phyloP scores from a whole-genome alignment of 148 eudicot genomes.

The Selenicereus undatus region DNA sequence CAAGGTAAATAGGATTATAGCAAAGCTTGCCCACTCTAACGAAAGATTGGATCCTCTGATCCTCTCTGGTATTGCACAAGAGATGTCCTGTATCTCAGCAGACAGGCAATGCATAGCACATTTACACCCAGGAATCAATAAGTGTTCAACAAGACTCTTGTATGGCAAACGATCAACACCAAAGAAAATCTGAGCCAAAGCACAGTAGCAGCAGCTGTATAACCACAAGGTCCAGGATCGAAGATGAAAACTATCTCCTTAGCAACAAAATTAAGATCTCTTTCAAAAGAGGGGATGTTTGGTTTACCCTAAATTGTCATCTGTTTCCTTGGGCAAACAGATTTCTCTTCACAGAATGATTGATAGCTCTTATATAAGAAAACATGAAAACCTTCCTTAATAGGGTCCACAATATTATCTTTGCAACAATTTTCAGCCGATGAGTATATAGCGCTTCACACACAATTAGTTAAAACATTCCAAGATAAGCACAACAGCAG shows the following conservation, averaged over 20 bases:
- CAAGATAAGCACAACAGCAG: neutral
- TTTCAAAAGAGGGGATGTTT: too few relatives aligned
- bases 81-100: neutral
- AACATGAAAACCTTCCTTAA: neutral
- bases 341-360: neutral
- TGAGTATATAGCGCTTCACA: neutral
- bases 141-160: neutral
- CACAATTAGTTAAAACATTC: neutral
- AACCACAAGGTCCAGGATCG: too few relatives aligned
- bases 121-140: neutral
- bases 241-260: neutral
- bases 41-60: neutral
- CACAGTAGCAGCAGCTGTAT: too few relatives aligned
- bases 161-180: neutral
- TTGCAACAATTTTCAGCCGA: neutral
- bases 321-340: neutral
- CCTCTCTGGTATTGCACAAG: neutral
- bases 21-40: neutral
- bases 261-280: neutral
- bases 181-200: too few relatives aligned
- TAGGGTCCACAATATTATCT: neutral
- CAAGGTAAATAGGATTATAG: neutral
- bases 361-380: neutral
- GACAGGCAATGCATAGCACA: neutral
- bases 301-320: neutral